Percentiles rank a stretch among this genome's conserved stretches.
phyloP scores from a whole-genome alignment of 2,329 filamentous ascomycete genomes.

The Pyricularia pennisetigena region DNA sequence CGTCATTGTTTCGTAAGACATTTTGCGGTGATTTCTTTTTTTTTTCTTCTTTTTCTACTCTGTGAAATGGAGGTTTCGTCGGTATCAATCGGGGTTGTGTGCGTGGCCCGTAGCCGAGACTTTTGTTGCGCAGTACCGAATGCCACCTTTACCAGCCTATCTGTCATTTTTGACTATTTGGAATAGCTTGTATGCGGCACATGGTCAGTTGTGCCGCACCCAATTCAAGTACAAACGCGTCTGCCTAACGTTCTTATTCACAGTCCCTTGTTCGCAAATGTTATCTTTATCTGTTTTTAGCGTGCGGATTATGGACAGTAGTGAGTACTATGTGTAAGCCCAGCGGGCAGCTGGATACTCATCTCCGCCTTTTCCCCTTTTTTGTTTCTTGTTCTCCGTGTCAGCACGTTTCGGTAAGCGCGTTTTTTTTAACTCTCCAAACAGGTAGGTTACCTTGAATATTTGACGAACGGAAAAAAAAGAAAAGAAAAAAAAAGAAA shows the following conservation, averaged over 20 bases:
- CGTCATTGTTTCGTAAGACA: too few species aligned
- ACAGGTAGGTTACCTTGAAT: not conserved
- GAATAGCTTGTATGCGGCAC: not conserved
- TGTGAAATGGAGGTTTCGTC: too few species aligned
- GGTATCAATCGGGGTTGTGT: too few species aligned
- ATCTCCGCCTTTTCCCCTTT: not conserved
- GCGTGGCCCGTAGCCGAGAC: not conserved
- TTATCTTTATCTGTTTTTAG: not conserved
- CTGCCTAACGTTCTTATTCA: not conserved
- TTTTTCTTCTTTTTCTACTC: too few species aligned
- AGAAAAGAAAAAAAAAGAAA: too few species aligned
- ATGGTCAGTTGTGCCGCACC: not conserved
- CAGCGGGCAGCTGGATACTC: not conserved
- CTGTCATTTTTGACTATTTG: not conserved
- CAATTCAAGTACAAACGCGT: not conserved
- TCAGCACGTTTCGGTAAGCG: not conserved
- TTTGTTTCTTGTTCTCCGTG: not conserved
- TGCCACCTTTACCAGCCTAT: not conserved
- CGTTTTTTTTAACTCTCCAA: not conserved
- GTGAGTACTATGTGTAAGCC: not conserved
- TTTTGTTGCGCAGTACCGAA: not conserved
- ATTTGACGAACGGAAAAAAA: too few species aligned
- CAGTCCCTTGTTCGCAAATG: not conserved
- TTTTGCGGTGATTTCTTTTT: too few species aligned
- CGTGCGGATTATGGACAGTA: not conserved